Evolutionary conservation across 495 filamentous ascomycete species (phyloP).

Genomic region (Choiromyces venosus): DNA sequence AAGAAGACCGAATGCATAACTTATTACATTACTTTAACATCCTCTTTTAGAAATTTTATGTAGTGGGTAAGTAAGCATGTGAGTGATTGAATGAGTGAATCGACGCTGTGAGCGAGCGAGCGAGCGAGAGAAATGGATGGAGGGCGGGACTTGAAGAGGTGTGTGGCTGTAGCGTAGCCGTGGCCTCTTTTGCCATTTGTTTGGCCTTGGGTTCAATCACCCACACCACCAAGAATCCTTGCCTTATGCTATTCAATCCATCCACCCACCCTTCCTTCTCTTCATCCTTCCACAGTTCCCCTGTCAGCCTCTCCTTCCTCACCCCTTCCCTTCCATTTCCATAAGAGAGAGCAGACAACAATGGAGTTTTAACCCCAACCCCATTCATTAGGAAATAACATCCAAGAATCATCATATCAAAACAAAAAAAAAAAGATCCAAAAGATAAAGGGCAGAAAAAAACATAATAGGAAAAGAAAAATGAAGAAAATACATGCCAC

Average conservation of each 20-base stretch:
- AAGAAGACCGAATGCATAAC: constrained; percentile 29
- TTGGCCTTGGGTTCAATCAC: background rate
- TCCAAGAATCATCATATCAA: constrained; percentile 1
- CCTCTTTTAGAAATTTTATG: constrained; percentile 10
- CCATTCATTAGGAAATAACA: background rate
- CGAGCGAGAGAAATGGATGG: background rate
- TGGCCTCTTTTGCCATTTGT: constrained; percentile 35
- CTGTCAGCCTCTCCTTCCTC: background rate
- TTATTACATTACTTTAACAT: too few species aligned
- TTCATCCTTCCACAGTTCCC: constrained; percentile 13
- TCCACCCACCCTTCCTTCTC: constrained; percentile 20
- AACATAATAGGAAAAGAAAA: background rate
- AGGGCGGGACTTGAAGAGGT: background rate
- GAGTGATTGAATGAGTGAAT: constrained; percentile 5
- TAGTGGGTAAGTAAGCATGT: constrained; percentile 15
- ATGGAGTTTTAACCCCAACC: constrained; percentile 3
- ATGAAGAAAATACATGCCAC: background rate
- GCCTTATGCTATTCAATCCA: constrained; percentile 17
- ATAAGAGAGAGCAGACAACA: constrained; percentile 22
- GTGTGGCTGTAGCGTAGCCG: constrained; percentile 31
- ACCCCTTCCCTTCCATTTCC: constrained; percentile 28
- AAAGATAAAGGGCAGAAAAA: background rate
- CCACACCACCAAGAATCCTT: background rate
- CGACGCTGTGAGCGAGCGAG: background rate
- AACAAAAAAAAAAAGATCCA: constrained; percentile 2